Percentiles rank a stretch among this genome's conserved stretches.
These are phyloP conservation scores for Naganishia albida DNA, from an alignment of 1,284 basidiomycete genomes.

Conservation along the genomic window DNA sequence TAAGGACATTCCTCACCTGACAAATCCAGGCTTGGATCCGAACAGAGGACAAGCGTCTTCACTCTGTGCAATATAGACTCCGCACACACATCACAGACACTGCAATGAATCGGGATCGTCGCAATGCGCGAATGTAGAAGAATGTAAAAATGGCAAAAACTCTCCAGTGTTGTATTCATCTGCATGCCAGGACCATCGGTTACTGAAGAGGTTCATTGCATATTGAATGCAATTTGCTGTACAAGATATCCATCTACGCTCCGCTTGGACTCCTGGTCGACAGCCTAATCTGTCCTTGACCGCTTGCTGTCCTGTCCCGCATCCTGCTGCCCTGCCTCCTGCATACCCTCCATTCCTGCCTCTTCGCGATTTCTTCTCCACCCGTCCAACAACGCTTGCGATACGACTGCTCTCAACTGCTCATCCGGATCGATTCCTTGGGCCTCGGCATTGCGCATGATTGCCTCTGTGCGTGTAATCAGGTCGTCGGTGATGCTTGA, in stretches of 20 bases:
- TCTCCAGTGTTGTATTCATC: slow-evolving; percentile 12
- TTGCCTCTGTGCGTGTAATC: slow-evolving; percentile 65
- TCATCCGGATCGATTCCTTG: slow-evolving; percentile 50
- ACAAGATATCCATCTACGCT: background rate
- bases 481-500: slow-evolving; percentile 69
- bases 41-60: background rate
- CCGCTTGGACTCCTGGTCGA: background rate
- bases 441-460: slow-evolving; percentile 49
- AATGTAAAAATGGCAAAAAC: slow-evolving; percentile 7
- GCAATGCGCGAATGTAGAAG: background rate
- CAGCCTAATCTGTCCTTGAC: slow-evolving; percentile 27
- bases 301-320: slow-evolving; percentile 31
- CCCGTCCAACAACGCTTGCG: slow-evolving; percentile 46
- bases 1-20: background rate
- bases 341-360: slow-evolving; percentile 8
- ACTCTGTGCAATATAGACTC: slow-evolving; percentile 15
- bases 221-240: background rate
- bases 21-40: no score
- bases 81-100: background rate
- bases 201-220: background rate
- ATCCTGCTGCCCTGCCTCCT: slow-evolving; percentile 3
- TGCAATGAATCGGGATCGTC: background rate
- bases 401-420: slow-evolving; percentile 47
- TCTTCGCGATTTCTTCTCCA: slow-evolving; percentile 34
- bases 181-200: slow-evolving; percentile 2